Conservation (phyloP, 2,329 filamentous ascomycete species). For the Diaporthe helianthi region DNA sequence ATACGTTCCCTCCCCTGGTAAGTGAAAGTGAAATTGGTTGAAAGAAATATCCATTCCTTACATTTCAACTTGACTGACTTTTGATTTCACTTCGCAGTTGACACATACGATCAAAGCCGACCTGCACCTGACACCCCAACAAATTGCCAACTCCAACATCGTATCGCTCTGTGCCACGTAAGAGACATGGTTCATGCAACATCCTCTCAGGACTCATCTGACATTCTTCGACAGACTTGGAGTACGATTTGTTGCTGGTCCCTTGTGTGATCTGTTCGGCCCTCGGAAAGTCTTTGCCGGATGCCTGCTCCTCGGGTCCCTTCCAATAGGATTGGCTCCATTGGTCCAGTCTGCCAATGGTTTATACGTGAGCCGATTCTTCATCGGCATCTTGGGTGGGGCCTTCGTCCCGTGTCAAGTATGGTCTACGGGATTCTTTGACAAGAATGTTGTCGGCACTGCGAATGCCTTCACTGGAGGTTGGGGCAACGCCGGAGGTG, state of each 20-base stretch:
- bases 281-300: slow-evolving; percentile 80
- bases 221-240: slow-evolving; percentile 60
- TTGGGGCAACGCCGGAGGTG: slow-evolving; percentile 86
- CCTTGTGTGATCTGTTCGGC: slow-evolving; percentile 85
- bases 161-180: slow-evolving; percentile 76
- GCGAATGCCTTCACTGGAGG: slow-evolving; percentile 87
- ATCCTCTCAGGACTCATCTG: background rate
- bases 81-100: slow-evolving; percentile 50
- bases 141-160: slow-evolving; percentile 91
- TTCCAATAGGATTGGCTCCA: slow-evolving; percentile 84
- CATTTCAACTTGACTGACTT: slow-evolving; percentile 10
- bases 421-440: slow-evolving; percentile 92
- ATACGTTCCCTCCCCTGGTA: slow-evolving; percentile 87
- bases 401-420: slow-evolving; percentile 88
- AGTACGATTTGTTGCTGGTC: slow-evolving; percentile 79
- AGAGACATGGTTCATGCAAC: slow-evolving; percentile 40
- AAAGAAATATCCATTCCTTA: background rate
- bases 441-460: slow-evolving; percentile 89
- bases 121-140: slow-evolving; percentile 70
- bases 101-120: slow-evolving; percentile 82
- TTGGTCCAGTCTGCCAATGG: slow-evolving; percentile 72
- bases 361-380: slow-evolving; percentile 78
- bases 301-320: slow-evolving; percentile 77
- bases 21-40: slow-evolving; percentile 48
- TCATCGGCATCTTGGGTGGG: slow-evolving; percentile 80